Evolutionary conservation across 306 rosid species (phyloP), one percentile per base, ranked within the genome.

Genomic region (Bauhinia variegata): DNA sequence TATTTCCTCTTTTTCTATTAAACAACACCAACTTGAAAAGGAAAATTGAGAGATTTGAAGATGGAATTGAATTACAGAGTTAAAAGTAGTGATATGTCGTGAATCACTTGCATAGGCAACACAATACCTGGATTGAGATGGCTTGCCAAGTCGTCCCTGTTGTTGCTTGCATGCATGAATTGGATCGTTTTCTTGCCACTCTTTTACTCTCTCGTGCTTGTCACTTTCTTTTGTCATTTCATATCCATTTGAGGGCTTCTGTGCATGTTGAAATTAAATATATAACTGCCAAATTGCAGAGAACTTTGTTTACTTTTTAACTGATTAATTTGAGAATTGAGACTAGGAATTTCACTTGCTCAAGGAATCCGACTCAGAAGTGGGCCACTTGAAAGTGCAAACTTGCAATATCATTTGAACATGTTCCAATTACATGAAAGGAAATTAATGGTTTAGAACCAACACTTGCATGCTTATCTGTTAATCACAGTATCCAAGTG

Each of bases 141-240:
- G 70, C 77, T 54, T 60, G 14, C 34, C 14, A 28, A 54, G 34
- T 23, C 48, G 77, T 39, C 68, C 65, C 72, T 7, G 15, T 42
- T 7, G 43, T 75, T 74, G 32, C 72, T 64, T 72, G 77, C 71
- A 78, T 47, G 52, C 31, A 61, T 70, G 49, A 71, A 82, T 38
- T 38, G n/a, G 30, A 41, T 71, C 64, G 10, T 30, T 55, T 50
- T 70, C 12, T 7, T 6, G 62, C 65, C 8, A 48, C 38, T 12
- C 50, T 18, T 64, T 31, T 34, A 37, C 34, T 36, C 52, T 41
- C 46, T 54, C 37, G 68, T 68, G 73, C 30, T 38, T 71, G 79
- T 75, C 86, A 57, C 47, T 51, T 7, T 78, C 83, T 67, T 49
- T 63, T 6, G 5, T 5, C 41, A 5, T 36, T 36, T 59, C 61